Evolutionary conservation across 129 eudicot genomes (phyloP).

Genomic region (Oenanthe sinensis): DNA sequence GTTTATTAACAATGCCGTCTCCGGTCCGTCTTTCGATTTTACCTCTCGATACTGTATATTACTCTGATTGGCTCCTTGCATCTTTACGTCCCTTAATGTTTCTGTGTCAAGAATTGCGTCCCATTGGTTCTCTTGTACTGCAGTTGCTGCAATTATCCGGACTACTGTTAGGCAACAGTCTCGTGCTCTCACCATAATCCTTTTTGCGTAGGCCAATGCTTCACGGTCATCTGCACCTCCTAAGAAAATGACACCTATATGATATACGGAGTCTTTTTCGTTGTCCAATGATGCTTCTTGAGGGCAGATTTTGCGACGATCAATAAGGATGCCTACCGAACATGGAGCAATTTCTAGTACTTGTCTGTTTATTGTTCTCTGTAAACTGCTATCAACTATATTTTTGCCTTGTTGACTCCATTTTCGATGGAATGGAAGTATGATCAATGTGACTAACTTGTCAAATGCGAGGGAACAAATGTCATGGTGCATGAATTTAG

Average conservation of each 20-base stretch:
- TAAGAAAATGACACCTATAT: slow-evolving; percentile 28
- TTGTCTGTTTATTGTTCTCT: slow-evolving; percentile 26
- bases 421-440: slow-evolving; percentile 53
- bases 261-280: background rate
- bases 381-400: slow-evolving; percentile 20
- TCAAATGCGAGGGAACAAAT: slow-evolving; percentile 49
- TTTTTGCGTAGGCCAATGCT: slow-evolving; percentile 34
- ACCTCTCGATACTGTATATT: slow-evolving; percentile 32
- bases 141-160: slow-evolving; percentile 22
- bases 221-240: slow-evolving; percentile 57
- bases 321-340: slow-evolving; percentile 42
- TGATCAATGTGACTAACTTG: slow-evolving; percentile 39
- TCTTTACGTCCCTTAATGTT: slow-evolving; percentile 26
- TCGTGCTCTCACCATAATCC: slow-evolving; percentile 36
- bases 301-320: slow-evolving; percentile 28
- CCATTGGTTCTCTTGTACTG: slow-evolving; percentile 24
- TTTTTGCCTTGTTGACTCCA: slow-evolving; percentile 42
- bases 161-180: slow-evolving; percentile 25
- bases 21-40: slow-evolving; percentile 39
- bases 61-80: slow-evolving; percentile 10
- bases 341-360: slow-evolving; percentile 44
- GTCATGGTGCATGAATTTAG: slow-evolving; percentile 48
- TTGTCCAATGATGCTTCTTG: background rate
- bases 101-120: slow-evolving; percentile 35
- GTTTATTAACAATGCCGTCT: slow-evolving; percentile 25